phyloP scores from a whole-genome alignment of 1,284 basidiomycete genomes.

The Retiboletus flavoniger region DNA sequence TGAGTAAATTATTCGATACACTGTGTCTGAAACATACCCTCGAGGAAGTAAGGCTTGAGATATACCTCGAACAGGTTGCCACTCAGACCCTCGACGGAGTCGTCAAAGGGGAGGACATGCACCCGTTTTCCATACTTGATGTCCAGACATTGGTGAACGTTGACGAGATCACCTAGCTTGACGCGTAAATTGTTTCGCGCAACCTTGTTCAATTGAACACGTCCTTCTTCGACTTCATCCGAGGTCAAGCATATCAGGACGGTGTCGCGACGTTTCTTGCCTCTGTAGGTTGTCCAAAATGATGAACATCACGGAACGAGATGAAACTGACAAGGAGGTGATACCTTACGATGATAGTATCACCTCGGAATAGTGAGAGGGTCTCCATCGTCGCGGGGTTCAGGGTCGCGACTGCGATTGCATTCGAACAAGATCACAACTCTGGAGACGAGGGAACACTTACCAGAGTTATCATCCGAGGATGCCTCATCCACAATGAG shows the following conservation, averaged over 20 bases:
- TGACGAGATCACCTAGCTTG: slow-evolving; percentile 95
- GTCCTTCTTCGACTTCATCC: slow-evolving; percentile 96
- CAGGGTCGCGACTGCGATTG: slow-evolving; percentile 76
- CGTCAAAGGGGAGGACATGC: slow-evolving; percentile 96
- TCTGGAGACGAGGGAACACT: slow-evolving; percentile 22
- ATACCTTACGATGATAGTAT: slow-evolving; percentile 89
- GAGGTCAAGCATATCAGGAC: slow-evolving; percentile 95
- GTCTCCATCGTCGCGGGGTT: slow-evolving; percentile 97
- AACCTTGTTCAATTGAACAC: slow-evolving; percentile 99
- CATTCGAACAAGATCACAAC: slow-evolving; percentile 2
- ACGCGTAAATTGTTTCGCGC: slow-evolving; percentile 98
- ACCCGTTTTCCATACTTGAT: slow-evolving; percentile 99
- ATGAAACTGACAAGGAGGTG: slow-evolving; percentile 17
- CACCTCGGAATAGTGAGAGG: slow-evolving; percentile 91
- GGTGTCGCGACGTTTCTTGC: slow-evolving; percentile 94
- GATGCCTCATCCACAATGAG: slow-evolving; percentile 91
- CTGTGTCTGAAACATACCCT: slow-evolving; percentile 52
- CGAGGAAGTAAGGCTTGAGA: slow-evolving; percentile 99
- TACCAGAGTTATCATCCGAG: slow-evolving; percentile 90
- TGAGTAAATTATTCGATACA: slow-evolving; percentile 11
- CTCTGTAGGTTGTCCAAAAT: slow-evolving; percentile 45
- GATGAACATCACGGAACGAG: slow-evolving; percentile 4
- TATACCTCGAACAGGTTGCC: slow-evolving; percentile 99
- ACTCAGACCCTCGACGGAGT: slow-evolving; percentile 95
- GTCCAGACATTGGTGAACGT: slow-evolving; percentile 93